Percentiles rank a stretch among this genome's conserved stretches.
phyloP scores from a whole-genome alignment of 495 filamentous ascomycete species.

The Aspergillus cavernicola region DNA sequence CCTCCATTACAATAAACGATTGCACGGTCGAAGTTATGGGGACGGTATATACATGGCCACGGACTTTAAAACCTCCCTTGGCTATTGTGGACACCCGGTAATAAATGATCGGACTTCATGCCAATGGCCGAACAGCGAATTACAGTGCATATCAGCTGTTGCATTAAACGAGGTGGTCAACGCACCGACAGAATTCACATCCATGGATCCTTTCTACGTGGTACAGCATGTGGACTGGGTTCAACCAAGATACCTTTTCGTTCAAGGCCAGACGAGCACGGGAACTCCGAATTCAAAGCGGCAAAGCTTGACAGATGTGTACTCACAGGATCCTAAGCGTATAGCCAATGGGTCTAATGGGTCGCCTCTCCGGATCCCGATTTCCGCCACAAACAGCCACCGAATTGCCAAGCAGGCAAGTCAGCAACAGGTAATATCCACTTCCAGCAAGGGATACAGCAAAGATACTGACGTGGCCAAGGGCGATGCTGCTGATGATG shows the following conservation, averaged over 20 bases:
- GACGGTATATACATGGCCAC: conserved; percentile 79
- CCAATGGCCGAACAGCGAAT: conserved; percentile 62
- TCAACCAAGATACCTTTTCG: conserved; percentile 84
- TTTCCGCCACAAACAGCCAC: conserved; percentile 44
- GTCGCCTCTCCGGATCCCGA: conserved; percentile 43
- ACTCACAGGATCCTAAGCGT: conserved; percentile 53
- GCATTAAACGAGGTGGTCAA: conserved; percentile 90
- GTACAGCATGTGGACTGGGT: conserved; percentile 82
- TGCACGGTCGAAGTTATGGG: conserved; percentile 68
- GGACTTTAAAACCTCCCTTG: conserved; percentile 51
- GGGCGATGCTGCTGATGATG: not conserved
- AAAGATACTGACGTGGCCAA: not conserved
- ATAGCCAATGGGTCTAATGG: conserved; percentile 35
- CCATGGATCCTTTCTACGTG: conserved; percentile 59
- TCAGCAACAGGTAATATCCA: not conserved
- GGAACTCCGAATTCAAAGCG: conserved; percentile 18
- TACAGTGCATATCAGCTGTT: conserved; percentile 58
- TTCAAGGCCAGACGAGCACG: conserved; percentile 26
- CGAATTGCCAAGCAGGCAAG: conserved; percentile 11
- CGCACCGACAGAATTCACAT: conserved; percentile 55
- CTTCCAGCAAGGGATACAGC: not conserved
- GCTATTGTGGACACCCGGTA: conserved; percentile 40
- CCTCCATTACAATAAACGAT: conserved; percentile 61
- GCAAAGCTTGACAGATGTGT: conserved; percentile 20
- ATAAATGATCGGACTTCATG: not conserved